These are phyloP conservation scores for Chalciporus sphaerocephalus DNA, from an alignment of 768 basidiomycete species.

Conservation along the genomic window DNA sequence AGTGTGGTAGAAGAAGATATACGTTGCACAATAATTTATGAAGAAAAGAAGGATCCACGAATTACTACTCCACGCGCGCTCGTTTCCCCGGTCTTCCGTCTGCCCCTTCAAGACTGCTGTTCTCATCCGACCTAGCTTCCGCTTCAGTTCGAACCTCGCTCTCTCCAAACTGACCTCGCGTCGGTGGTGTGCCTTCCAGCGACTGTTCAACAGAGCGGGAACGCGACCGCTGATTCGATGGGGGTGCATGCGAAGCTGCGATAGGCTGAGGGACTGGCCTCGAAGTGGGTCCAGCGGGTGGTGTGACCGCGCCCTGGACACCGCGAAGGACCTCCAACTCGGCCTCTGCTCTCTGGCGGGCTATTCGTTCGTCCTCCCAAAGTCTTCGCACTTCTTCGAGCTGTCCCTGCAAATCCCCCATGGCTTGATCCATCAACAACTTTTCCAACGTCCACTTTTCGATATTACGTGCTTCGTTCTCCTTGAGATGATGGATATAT, in stretches of 20 bases:
- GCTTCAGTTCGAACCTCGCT: constrained; percentile 21
- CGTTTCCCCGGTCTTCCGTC: constrained; percentile 31
- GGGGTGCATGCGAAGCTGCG: background rate
- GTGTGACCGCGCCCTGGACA: constrained; percentile 14
- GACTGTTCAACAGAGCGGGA: constrained; percentile 29
- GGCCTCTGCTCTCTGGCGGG: constrained; percentile 55
- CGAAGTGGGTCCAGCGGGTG: constrained; percentile 3
- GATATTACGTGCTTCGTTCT: constrained; percentile 86
- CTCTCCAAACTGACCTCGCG: constrained; percentile 10
- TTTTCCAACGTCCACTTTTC: constrained; percentile 95
- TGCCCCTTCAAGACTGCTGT: constrained; percentile 8
- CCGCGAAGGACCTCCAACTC: constrained; percentile 58
- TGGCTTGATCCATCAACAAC: constrained; percentile 86
- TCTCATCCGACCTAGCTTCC: constrained; percentile 18
- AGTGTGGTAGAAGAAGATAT: background rate
- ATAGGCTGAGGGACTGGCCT: constrained; percentile 20
- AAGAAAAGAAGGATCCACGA: background rate
- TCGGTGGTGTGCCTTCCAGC: constrained; percentile 15
- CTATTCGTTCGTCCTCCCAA: constrained; percentile 74
- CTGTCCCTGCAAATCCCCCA: constrained; percentile 81
- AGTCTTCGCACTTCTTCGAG: constrained; percentile 76
- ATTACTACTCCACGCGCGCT: constrained; percentile 32
- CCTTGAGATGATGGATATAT: constrained; percentile 88
- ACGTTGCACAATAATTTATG: constrained; percentile 19
- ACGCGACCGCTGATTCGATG: constrained; percentile 15